Percentiles rank a stretch among this genome's conserved stretches.
Conservation (phyloP, 345 rosid species). For the Hibiscus tridactylites region DNA sequence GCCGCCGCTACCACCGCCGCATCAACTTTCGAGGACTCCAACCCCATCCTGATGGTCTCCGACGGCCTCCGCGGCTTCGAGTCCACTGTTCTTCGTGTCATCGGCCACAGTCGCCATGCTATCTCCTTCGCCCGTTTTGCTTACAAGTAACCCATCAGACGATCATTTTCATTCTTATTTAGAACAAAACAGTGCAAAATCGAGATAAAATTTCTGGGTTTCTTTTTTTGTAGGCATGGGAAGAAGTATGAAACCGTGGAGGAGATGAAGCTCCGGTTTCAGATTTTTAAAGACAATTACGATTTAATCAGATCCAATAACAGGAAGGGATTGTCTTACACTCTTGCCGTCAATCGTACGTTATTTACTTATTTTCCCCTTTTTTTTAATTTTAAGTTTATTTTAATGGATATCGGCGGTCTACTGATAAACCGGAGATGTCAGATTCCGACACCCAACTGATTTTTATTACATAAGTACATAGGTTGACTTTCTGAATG, state of each 20-base stretch:
- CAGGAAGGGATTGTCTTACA: slow-evolving; percentile 50
- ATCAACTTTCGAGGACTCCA: slow-evolving; percentile 59
- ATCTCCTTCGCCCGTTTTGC: slow-evolving; percentile 73
- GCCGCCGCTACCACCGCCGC: slow-evolving; percentile 31
- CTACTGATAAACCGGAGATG: too few relatives aligned
- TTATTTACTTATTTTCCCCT: background rate
- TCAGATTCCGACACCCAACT: background rate
- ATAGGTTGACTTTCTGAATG: background rate
- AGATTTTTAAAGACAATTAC: slow-evolving; percentile 59
- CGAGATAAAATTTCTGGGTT: background rate
- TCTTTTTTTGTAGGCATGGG: slow-evolving; percentile 38
- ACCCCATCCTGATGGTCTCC: slow-evolving; percentile 47
- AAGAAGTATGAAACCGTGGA: slow-evolving; percentile 56
- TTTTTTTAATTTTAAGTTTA: background rate
- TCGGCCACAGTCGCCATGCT: slow-evolving; percentile 55
- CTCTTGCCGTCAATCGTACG: slow-evolving; percentile 70
- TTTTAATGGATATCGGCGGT: background rate
- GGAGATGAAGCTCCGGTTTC: slow-evolving; percentile 69
- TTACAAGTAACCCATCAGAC: slow-evolving; percentile 30
- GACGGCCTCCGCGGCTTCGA: slow-evolving; percentile 47
- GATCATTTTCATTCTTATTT: background rate
- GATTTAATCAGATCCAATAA: slow-evolving; percentile 79
- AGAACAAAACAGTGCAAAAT: background rate
- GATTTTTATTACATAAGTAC: background rate
- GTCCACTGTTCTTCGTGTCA: slow-evolving; percentile 37